A percentile compares a stretch with the other conserved stretches of the same genome.
These are phyloP conservation scores for Neofusicoccum parvum DNA, from an alignment of 2,329 filamentous ascomycete species.

Conservation along the genomic window DNA sequence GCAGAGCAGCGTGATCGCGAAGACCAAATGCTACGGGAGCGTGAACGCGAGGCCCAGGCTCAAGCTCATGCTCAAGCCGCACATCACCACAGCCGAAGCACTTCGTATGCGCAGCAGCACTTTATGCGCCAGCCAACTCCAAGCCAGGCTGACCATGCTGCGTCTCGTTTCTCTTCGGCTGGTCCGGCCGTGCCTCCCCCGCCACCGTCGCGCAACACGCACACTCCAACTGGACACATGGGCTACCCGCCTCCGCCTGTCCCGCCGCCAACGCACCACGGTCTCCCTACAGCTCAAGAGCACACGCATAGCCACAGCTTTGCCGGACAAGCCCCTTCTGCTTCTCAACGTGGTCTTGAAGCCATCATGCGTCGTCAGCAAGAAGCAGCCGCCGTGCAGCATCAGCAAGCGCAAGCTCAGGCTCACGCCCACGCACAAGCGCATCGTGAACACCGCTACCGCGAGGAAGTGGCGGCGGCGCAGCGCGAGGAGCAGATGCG, in stretches of 20 bases:
- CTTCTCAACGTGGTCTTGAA: constrained; percentile 12
- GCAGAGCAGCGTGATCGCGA: constrained; percentile 14
- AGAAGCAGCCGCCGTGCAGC: not conserved
- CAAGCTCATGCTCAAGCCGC: constrained; percentile 11
- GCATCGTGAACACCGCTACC: constrained; percentile 13
- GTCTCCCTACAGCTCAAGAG: not conserved
- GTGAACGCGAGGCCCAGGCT: not conserved
- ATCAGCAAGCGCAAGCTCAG: constrained; percentile 10
- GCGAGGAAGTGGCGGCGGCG: constrained; percentile 12
- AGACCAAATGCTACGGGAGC: constrained; percentile 11
- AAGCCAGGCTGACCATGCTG: constrained; percentile 18
- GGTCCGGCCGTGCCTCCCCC: not conserved
- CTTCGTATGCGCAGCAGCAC: constrained; percentile 10
- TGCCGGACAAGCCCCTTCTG: constrained; percentile 2
- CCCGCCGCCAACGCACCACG: constrained; percentile 10
- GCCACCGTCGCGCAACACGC: constrained; percentile 3
- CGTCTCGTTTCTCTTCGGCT: constrained; percentile 14
- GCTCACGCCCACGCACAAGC: constrained; percentile 18
- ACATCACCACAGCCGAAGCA: constrained; percentile 10
- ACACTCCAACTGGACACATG: constrained; percentile 19
- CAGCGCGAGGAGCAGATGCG: constrained; percentile 2
- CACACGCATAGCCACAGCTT: not conserved
- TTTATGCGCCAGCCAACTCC: constrained; percentile 14
- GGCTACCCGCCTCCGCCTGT: constrained; percentile 15
- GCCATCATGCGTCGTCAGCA: constrained; percentile 13